These are phyloP conservation scores for Solanum etuberosum DNA, from an alignment of 257 asterid genomes.

Conservation along the genomic window DNA sequence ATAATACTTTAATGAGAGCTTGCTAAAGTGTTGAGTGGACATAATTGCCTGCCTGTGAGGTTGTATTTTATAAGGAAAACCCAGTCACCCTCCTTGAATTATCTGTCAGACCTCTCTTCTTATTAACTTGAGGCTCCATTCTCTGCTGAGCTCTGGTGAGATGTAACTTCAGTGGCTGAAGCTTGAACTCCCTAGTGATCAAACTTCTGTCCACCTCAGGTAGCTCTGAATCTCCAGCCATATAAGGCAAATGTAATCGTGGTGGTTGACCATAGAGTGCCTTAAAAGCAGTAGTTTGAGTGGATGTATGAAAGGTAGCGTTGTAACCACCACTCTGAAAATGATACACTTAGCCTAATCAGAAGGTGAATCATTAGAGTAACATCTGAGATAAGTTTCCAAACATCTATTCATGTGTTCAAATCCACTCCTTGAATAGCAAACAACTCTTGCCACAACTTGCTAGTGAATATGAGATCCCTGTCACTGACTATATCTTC, in stretches of 20 bases:
- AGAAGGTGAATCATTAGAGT: neutral
- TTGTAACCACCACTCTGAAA: neutral
- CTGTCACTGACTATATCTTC: neutral
- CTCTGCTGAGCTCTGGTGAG: neutral
- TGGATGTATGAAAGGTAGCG: neutral
- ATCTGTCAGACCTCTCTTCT: neutral
- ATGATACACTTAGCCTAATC: neutral
- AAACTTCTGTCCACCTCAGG: neutral
- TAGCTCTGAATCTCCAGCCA: neutral
- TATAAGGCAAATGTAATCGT: neutral
- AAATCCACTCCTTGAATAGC: neutral
- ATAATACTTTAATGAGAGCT: neutral
- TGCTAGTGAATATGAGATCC: neutral
- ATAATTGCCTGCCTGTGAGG: neutral
- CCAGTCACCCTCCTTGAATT: neutral
- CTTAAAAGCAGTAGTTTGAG: neutral
- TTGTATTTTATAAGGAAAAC: neutral
- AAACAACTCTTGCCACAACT: neutral
- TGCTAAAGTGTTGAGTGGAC: neutral
- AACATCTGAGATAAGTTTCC: neutral
- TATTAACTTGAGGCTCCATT: neutral
- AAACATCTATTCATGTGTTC: neutral
- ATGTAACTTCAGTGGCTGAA: neutral
- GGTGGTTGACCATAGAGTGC: neutral
- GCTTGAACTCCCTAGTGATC: neutral